Percentiles rank a stretch among this genome's conserved stretches.
Conservation (phyloP, 768 basidiomycete species). For the Vararia minispora region DNA sequence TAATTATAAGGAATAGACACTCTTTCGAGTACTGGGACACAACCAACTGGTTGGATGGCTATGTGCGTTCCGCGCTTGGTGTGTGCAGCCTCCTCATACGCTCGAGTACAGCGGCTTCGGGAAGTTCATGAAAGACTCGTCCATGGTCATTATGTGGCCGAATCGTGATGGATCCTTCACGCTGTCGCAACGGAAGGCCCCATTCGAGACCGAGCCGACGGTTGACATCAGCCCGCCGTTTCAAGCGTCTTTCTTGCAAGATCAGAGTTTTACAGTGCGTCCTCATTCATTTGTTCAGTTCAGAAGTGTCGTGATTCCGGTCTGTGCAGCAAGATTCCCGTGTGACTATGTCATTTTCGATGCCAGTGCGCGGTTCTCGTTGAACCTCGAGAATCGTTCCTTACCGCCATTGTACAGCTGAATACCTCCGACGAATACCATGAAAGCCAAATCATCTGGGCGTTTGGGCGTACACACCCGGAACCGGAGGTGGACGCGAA, state of each 20-base stretch:
- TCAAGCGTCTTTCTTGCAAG: slow-evolving; percentile 27
- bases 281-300: neutral
- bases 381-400: neutral
- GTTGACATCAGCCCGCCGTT: slow-evolving; percentile 42
- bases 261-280: slow-evolving; percentile 25
- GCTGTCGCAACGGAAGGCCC: slow-evolving; percentile 52
- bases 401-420: slow-evolving; percentile 22
- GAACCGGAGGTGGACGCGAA: slow-evolving; percentile 31
- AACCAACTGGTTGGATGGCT: slow-evolving; percentile 18
- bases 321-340: slow-evolving; percentile 29
- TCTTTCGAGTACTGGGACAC: slow-evolving; percentile 10
- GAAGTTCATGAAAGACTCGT: slow-evolving; percentile 36
- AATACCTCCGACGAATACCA: slow-evolving; percentile 28
- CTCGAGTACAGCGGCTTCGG: slow-evolving; percentile 45
- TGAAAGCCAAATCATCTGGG: slow-evolving; percentile 43
- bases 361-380: neutral
- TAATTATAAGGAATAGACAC: slow-evolving; percentile 8
- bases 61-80: slow-evolving; percentile 8
- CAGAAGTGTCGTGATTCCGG: slow-evolving; percentile 3
- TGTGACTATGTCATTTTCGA: slow-evolving; percentile 19
- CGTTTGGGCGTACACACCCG: slow-evolving; percentile 41
- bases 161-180: slow-evolving; percentile 51
- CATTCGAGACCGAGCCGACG: slow-evolving; percentile 42
- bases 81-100: neutral
- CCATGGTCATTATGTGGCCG: slow-evolving; percentile 70